Conservation (phyloP, 2,329 filamentous ascomycete genomes). For the Simplicillium aogashimaense region DNA sequence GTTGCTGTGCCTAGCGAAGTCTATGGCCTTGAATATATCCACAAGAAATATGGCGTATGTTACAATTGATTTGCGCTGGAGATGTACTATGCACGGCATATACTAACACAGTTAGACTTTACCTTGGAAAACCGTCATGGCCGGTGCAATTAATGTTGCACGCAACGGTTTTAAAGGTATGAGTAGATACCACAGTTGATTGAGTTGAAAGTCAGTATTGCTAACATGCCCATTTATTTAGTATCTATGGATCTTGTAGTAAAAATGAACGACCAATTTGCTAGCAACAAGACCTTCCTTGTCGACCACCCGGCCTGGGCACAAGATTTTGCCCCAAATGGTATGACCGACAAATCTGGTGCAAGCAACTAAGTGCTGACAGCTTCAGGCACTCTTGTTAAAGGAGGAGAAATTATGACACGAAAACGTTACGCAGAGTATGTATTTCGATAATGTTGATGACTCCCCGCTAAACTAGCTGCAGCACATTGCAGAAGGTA, state of each 20-base stretch:
- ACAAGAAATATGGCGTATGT: slow-evolving; percentile 57
- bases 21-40: slow-evolving; percentile 68
- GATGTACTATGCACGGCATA: no score
- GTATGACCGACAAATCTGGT: slow-evolving; percentile 14
- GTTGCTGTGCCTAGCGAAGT: slow-evolving; percentile 66
- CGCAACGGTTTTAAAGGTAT: slow-evolving; percentile 55
- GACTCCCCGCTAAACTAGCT: slow-evolving; percentile 4
- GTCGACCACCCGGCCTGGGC: slow-evolving; percentile 71
- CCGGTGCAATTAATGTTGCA: slow-evolving; percentile 66
- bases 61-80: slow-evolving; percentile 2
- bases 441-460: slow-evolving; percentile 8
- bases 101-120: slow-evolving; percentile 28
- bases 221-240: slow-evolving; percentile 17
- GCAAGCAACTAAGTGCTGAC: neutral
- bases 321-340: slow-evolving; percentile 79
- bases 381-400: slow-evolving; percentile 47
- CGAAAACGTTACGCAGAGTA: slow-evolving; percentile 64
- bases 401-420: slow-evolving; percentile 68
- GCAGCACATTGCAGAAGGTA: slow-evolving; percentile 62
- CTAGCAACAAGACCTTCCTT: slow-evolving; percentile 48
- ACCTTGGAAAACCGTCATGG: slow-evolving; percentile 61
- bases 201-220: neutral
- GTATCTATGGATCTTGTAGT: slow-evolving; percentile 64
- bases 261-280: slow-evolving; percentile 50
- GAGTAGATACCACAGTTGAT: slow-evolving; percentile 1